Evolutionary conservation across 768 basidiomycete genomes (phyloP).

Genomic region (Auricularia cornea): DNA sequence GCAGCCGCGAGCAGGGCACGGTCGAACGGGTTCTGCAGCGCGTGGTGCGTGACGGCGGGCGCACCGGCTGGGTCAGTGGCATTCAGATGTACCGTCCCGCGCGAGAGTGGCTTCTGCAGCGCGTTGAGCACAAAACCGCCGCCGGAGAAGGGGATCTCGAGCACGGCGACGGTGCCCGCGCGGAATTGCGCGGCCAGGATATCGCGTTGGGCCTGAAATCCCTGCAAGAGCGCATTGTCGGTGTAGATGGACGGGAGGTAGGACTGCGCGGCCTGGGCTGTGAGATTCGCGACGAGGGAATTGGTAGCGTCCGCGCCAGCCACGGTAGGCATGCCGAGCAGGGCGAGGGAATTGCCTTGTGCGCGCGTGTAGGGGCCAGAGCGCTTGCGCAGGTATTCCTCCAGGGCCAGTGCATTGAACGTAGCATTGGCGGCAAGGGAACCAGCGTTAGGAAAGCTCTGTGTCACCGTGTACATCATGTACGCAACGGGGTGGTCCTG

Average conservation of each 20-base stretch:
- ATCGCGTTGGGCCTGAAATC: background rate
- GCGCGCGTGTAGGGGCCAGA: background rate
- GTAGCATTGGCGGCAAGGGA: background rate
- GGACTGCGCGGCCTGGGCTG: background rate
- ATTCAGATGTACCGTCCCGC: conserved; percentile 3
- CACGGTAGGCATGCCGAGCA: background rate
- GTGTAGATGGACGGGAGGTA: background rate
- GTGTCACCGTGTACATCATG: conserved; percentile 11
- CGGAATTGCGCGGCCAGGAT: background rate
- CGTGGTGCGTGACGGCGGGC: no score
- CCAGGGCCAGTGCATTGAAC: background rate
- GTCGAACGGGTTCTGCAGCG: background rate
- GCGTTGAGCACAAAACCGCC: background rate
- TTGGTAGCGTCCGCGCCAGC: background rate
- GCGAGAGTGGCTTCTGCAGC: conserved; percentile 3
- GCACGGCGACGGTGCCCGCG: background rate
- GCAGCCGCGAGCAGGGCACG: background rate
- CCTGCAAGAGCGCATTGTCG: background rate
- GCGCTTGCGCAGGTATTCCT: background rate
- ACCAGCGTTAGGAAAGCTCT: background rate
- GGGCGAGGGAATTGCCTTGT: background rate
- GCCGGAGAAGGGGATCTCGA: background rate
- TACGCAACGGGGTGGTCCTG: conserved; percentile 18
- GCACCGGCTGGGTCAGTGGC: background rate
- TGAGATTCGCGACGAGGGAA: background rate